Conservation (phyloP, 495 filamentous ascomycete species). For the Penicillium malachiteum region DNA sequence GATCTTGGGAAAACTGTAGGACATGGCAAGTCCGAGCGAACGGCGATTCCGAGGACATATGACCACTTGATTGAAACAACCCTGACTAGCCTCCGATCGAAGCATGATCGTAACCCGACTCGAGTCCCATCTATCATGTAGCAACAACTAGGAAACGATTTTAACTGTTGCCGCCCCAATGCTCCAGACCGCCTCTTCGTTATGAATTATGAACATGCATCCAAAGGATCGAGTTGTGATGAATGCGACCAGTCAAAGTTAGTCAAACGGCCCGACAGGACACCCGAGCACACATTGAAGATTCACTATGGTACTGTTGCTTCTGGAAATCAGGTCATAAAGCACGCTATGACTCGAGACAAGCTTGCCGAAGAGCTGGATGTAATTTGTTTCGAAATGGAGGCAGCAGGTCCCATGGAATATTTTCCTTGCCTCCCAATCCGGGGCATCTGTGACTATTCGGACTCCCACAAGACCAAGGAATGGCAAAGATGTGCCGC, state of each 20-base stretch:
- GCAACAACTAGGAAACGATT: slow-evolving; percentile 13
- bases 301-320: slow-evolving; percentile 45
- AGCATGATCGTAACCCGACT: slow-evolving; percentile 18
- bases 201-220: slow-evolving; percentile 13
- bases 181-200: slow-evolving; percentile 23
- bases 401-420: slow-evolving; percentile 44
- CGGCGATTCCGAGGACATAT: slow-evolving; percentile 10
- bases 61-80: slow-evolving; percentile 11
- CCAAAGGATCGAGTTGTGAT: slow-evolving; percentile 4
- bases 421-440: slow-evolving; percentile 22
- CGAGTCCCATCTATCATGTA: slow-evolving; percentile 23
- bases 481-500: slow-evolving; percentile 27
- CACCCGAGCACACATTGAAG: slow-evolving; percentile 9
- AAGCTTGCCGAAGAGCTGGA: slow-evolving; percentile 16
- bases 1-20: slow-evolving; percentile 37
- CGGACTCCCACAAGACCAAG: slow-evolving; percentile 38
- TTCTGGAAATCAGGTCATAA: slow-evolving; percentile 42
- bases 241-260: slow-evolving; percentile 15
- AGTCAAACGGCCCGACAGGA: background rate
- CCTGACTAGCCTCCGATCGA: slow-evolving; percentile 21
- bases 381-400: slow-evolving; percentile 48
- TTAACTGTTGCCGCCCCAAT: slow-evolving; percentile 9
- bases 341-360: slow-evolving; percentile 29
- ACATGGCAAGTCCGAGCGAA: slow-evolving; percentile 15
- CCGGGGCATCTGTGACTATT: slow-evolving; percentile 22